Evolutionary conservation across 2,329 filamentous ascomycete genomes (phyloP).

Genomic region (Cryphonectria naterciae): DNA sequence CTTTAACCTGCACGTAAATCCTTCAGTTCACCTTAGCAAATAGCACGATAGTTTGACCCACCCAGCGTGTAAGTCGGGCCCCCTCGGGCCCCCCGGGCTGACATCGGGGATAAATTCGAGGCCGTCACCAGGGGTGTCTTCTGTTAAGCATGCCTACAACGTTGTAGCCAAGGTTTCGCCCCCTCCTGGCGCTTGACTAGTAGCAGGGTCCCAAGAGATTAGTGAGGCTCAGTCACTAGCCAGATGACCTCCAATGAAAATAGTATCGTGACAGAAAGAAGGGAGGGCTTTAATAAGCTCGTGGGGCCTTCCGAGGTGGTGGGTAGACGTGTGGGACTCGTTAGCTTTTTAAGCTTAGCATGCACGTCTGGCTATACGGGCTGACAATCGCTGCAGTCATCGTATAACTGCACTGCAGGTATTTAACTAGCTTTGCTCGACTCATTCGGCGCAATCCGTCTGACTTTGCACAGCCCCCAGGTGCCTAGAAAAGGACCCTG

Average conservation of each 20-base stretch:
- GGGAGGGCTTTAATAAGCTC: conserved; percentile 1
- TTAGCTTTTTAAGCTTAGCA: not conserved
- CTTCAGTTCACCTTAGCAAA: not conserved
- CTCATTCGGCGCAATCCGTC: not conserved
- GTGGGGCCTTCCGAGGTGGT: not conserved
- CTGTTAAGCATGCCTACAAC: not conserved
- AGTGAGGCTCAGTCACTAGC: not conserved
- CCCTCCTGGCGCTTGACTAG: not conserved
- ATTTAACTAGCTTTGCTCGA: not conserved
- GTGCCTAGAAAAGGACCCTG: not conserved
- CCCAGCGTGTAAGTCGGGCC: not conserved
- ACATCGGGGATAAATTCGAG: not conserved
- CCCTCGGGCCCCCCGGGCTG: not conserved
- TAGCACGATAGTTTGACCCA: not conserved
- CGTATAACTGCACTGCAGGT: not conserved
- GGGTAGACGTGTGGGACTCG: not conserved
- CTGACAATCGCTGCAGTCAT: conserved; percentile 2
- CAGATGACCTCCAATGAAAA: not conserved
- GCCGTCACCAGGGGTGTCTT: not conserved
- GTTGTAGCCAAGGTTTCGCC: not conserved
- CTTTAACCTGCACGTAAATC: not conserved
- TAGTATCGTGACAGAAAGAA: no score
- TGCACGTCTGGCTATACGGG: not conserved
- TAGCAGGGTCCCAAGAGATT: not conserved
- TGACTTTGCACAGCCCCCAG: not conserved